These are phyloP conservation scores for Pichia sporocuriosa DNA, from an alignment of 805 yeast species.

Conservation along the genomic window DNA sequence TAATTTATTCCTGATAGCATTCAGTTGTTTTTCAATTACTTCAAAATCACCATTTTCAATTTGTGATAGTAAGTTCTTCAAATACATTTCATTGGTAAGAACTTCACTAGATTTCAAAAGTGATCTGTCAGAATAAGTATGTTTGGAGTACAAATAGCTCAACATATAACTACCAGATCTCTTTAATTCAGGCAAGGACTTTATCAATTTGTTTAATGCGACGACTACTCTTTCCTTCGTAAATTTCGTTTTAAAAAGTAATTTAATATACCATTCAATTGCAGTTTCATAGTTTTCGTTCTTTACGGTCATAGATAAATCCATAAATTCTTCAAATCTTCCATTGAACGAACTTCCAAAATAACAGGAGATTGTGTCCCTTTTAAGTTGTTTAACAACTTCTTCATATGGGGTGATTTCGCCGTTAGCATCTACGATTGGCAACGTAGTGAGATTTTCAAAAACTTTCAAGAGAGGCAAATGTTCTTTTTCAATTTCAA, in stretches of 20 bases:
- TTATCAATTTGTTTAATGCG: slow-evolving; percentile 53
- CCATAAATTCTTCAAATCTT: slow-evolving; percentile 59
- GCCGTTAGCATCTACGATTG: slow-evolving; percentile 61
- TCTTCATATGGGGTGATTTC: slow-evolving; percentile 56
- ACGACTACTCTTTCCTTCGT: slow-evolving; percentile 68
- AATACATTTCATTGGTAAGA: slow-evolving; percentile 53
- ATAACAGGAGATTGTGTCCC: slow-evolving; percentile 60
- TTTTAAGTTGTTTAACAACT: slow-evolving; percentile 66
- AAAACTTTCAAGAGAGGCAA: slow-evolving; percentile 62
- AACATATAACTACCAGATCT: slow-evolving; percentile 61
- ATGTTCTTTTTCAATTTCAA: slow-evolving; percentile 41
- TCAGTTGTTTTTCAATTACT: slow-evolving; percentile 43
- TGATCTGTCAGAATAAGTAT: slow-evolving; percentile 50
- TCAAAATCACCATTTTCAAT: slow-evolving; percentile 50
- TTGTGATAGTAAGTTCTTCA: slow-evolving; percentile 39
- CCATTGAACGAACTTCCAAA: slow-evolving; percentile 53
- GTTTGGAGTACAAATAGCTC: slow-evolving; percentile 44
- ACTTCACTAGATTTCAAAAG: slow-evolving; percentile 60
- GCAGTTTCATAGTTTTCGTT: slow-evolving; percentile 57
- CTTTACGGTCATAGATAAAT: slow-evolving; percentile 55
- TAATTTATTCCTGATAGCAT: slow-evolving; percentile 42
- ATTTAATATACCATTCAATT: slow-evolving; percentile 67
- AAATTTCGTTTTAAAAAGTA: slow-evolving; percentile 59
- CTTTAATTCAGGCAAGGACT: slow-evolving; percentile 54
- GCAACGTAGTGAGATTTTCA: slow-evolving; percentile 64